These are phyloP conservation scores for Phytophthora rubi DNA, from an alignment of 352 stramenopile species.

Conservation along the genomic window DNA sequence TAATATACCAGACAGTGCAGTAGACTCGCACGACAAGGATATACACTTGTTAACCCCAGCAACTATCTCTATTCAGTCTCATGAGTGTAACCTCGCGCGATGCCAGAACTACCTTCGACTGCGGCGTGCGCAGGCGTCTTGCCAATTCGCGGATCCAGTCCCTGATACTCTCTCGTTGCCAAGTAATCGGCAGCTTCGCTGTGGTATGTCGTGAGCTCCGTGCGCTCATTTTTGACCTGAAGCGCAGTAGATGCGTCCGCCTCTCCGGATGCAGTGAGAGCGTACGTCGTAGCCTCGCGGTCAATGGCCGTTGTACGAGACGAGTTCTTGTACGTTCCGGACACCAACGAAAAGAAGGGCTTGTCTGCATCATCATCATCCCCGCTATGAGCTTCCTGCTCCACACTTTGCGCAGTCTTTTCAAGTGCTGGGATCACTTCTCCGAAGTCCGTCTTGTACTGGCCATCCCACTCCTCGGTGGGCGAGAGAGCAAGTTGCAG, in stretches of 20 bases:
- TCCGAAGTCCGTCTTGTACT: constrained; percentile 86
- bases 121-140: constrained; percentile 82
- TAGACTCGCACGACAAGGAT: no score
- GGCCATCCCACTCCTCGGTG: constrained; percentile 87
- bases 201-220: constrained; percentile 65
- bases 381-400: constrained; percentile 23
- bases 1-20: no score
- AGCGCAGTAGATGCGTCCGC: constrained; percentile 49
- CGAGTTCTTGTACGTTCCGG: constrained; percentile 72
- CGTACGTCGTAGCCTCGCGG: constrained; percentile 21
- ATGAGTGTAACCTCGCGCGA: constrained; percentile 79
- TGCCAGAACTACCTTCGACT: constrained; percentile 74
- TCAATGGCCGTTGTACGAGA: constrained; percentile 24
- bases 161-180: constrained; percentile 72
- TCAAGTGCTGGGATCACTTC: constrained; percentile 77
- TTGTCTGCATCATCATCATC: constrained; percentile 58
- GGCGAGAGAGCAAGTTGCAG: constrained; percentile 93
- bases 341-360: constrained; percentile 85
- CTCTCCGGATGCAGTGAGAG: constrained; percentile 37
- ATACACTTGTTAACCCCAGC: no score
- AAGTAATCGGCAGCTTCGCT: constrained; percentile 83
- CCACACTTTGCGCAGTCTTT: constrained; percentile 44
- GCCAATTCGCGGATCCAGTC: constrained; percentile 82
- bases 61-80: constrained; percentile 45
- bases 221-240: constrained; percentile 59